Evolutionary conservation across 2,329 filamentous ascomycete species (phyloP).

Genomic region (Aspergillus latus): DNA sequence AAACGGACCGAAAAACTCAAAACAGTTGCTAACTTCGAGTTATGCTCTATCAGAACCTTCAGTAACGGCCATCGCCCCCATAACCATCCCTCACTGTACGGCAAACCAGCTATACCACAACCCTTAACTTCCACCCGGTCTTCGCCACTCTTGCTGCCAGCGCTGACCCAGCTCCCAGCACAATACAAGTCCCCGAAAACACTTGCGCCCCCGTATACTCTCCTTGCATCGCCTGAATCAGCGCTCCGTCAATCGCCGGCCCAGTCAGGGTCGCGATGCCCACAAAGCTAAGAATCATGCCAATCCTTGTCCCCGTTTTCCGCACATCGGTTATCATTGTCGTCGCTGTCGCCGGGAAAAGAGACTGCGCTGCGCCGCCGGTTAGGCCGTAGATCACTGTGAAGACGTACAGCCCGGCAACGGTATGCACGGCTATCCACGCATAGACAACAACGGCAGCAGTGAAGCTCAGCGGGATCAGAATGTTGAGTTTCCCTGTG

Average conservation of each 20-base stretch:
- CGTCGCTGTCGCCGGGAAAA: no score
- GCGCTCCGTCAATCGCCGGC: no score
- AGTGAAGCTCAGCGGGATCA: constrained; percentile 52
- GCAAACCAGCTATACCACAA: neutral
- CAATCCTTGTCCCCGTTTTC: no score
- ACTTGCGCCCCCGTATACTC: no score
- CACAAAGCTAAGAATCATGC: no score
- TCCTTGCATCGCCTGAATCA: no score
- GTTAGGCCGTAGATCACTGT: constrained; percentile 34
- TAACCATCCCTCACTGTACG: neutral
- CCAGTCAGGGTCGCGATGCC: no score
- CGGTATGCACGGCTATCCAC: constrained; percentile 55
- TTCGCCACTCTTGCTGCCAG: neutral
- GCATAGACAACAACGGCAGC: constrained; percentile 53
- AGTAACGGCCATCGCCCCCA: neutral
- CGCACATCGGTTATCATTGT: no score
- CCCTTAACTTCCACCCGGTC: neutral
- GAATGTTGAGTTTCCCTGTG: constrained; percentile 57
- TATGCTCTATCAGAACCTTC: no score
- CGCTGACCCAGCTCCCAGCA: neutral
- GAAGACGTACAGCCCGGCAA: constrained; percentile 44
- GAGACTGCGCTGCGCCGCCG: no score
- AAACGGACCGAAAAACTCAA: no score
- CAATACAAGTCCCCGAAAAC: neutral
- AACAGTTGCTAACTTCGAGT: no score